Percentiles rank a stretch among this genome's conserved stretches.
Conservation (phyloP, 1,139 yeast species). For the Scheffersomyces illinoinensis region DNA sequence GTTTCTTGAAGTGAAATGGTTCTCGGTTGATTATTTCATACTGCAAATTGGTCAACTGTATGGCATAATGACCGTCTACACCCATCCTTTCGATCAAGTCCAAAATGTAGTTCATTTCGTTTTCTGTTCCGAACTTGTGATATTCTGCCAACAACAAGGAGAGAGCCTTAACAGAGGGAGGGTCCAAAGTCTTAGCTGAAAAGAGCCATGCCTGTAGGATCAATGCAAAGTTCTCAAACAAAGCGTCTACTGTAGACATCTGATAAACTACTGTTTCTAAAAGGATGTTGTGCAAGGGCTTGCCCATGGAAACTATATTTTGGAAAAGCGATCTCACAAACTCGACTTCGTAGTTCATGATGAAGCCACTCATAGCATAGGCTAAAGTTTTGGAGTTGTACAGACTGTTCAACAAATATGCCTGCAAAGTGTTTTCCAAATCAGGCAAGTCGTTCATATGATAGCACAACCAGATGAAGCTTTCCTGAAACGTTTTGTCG, state of each 20-base stretch:
- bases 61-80: constrained; percentile 22
- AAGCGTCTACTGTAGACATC: constrained; percentile 28
- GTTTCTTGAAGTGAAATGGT: constrained; percentile 24
- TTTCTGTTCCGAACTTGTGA: constrained; percentile 28
- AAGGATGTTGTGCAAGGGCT: constrained; percentile 22
- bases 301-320: constrained; percentile 19
- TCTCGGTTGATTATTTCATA: constrained; percentile 28
- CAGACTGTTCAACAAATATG: constrained; percentile 16
- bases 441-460: constrained; percentile 30
- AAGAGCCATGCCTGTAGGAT: constrained; percentile 31
- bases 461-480: constrained; percentile 33
- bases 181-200: constrained; percentile 18
- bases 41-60: constrained; percentile 26
- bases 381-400: constrained; percentile 27
- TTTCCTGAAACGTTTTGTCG: constrained; percentile 19
- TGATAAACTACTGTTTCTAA: constrained; percentile 29
- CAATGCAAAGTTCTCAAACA: constrained; percentile 33
- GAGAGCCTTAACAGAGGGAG: constrained; percentile 30
- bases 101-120: constrained; percentile 27
- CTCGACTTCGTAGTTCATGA: constrained; percentile 36
- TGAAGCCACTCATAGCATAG: constrained; percentile 31
- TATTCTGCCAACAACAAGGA: constrained; percentile 30
- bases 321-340: constrained; percentile 25
- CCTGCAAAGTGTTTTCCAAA: constrained; percentile 20
- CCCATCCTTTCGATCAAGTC: constrained; percentile 21